Conservation (phyloP, 768 basidiomycete genomes). For the Pulveroboletus sp. region DNA sequence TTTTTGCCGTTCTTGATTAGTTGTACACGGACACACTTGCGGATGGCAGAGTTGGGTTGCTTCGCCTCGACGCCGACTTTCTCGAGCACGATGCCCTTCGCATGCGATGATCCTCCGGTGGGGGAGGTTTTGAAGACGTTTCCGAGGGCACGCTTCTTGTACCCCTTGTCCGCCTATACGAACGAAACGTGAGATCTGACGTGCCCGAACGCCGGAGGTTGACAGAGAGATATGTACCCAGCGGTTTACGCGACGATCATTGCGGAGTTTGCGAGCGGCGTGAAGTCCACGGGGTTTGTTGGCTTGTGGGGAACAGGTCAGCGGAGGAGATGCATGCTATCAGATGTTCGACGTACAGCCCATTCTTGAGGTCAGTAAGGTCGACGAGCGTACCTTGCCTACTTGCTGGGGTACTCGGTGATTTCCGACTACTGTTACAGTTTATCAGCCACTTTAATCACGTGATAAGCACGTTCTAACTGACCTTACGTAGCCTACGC, state of each 20-base stretch:
- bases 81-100: constrained; percentile 99
- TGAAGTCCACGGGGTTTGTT: constrained; percentile 99
- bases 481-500: not conserved
- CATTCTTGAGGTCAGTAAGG: constrained; percentile 65
- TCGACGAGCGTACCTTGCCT: constrained; percentile 33
- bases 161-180: constrained; percentile 88
- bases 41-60: constrained; percentile 99
- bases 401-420: constrained; percentile 23
- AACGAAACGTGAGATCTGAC: constrained; percentile 14
- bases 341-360: constrained; percentile 62
- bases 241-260: constrained; percentile 89
- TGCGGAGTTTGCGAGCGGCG: constrained; percentile 98
- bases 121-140: constrained; percentile 99
- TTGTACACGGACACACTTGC: constrained; percentile 99
- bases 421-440: constrained; percentile 39
- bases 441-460: constrained; percentile 35
- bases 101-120: constrained; percentile 98
- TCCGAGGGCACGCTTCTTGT: constrained; percentile 99
- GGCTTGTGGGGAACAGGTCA: constrained; percentile 43
- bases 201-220: not conserved
- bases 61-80: constrained; percentile 99
- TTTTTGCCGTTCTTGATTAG: constrained; percentile 99
- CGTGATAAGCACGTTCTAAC: not conserved
- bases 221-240: constrained; percentile 84
- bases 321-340: constrained; percentile 1